Percentiles rank a stretch among this genome's conserved stretches.
Evolutionary conservation across 805 yeast genomes (phyloP).

Genomic region (Torulaspora maleeae): DNA sequence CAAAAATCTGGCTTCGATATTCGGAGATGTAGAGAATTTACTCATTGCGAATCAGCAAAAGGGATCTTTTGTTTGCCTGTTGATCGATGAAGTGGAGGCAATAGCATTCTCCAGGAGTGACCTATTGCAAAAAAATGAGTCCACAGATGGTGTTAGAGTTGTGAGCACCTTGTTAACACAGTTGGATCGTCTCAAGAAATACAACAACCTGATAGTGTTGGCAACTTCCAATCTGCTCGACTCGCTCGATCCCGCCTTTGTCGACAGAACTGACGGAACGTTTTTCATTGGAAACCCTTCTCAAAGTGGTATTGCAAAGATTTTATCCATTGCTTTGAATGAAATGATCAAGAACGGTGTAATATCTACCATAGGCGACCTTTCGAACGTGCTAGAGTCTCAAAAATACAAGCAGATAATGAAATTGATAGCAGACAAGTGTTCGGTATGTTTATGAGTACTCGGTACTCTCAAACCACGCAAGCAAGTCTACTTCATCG

Average conservation of each 20-base stretch:
- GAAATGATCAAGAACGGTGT: conserved; percentile 23
- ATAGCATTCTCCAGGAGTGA: conserved; percentile 40
- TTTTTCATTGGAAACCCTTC: conserved; percentile 38
- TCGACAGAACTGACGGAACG: conserved; percentile 41
- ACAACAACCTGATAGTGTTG: conserved; percentile 36
- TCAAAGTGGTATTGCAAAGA: conserved; percentile 28
- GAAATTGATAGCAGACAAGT: conserved; percentile 18
- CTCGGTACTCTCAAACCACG: no score
- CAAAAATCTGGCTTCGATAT: conserved; percentile 38
- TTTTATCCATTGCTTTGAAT: conserved; percentile 31
- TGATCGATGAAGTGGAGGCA: conserved; percentile 47
- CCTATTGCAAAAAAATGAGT: conserved; percentile 37
- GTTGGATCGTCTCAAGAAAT: conserved; percentile 38
- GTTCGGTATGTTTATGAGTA: conserved; percentile 25
- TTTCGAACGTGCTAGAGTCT: conserved; percentile 2
- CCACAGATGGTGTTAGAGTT: conserved; percentile 42
- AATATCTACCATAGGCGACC: conserved; percentile 7
- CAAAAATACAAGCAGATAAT: conserved; percentile 14
- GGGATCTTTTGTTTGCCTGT: conserved; percentile 31
- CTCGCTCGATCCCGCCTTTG: conserved; percentile 42
- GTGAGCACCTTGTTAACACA: conserved; percentile 43
- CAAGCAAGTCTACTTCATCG: no score
- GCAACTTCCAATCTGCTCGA: conserved; percentile 41
- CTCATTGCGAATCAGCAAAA: conserved; percentile 16
- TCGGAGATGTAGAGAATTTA: conserved; percentile 34